Evolutionary conservation across 2,329 filamentous ascomycete species (phyloP).

Genomic region (Alternaria novae-zelandiae): DNA sequence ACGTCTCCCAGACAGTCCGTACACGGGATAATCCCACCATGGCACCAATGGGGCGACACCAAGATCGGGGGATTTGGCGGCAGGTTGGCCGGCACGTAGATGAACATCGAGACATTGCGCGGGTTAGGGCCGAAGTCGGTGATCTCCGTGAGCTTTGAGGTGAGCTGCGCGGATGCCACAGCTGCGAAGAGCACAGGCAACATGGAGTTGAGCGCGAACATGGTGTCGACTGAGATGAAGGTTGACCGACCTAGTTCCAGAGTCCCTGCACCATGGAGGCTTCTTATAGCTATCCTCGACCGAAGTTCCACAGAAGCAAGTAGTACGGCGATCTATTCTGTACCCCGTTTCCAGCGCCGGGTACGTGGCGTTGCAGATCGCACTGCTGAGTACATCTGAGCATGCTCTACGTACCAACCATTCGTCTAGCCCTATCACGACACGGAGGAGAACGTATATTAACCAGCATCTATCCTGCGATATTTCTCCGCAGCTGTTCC

Average conservation of each 20-base stretch:
- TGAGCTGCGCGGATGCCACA: slow-evolving; percentile 28
- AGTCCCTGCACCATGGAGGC: neutral
- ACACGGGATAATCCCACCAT: slow-evolving; percentile 15
- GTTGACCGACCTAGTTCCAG: neutral
- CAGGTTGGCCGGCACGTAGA: slow-evolving; percentile 42
- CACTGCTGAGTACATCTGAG: neutral
- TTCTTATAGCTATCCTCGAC: slow-evolving; percentile 2
- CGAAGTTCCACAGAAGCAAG: neutral
- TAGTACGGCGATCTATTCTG: slow-evolving; percentile 7
- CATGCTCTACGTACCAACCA: neutral
- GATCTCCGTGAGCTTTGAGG: slow-evolving; percentile 36
- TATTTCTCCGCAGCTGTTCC: neutral
- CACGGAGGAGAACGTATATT: slow-evolving; percentile 27
- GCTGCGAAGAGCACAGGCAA: slow-evolving; percentile 20
- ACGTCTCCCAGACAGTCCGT: neutral
- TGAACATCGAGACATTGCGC: slow-evolving; percentile 41
- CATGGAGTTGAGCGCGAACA: slow-evolving; percentile 4
- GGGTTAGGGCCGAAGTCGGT: slow-evolving; percentile 42
- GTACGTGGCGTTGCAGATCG: neutral
- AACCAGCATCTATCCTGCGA: slow-evolving; percentile 55
- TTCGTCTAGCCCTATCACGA: slow-evolving; percentile 3
- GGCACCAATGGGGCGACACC: slow-evolving; percentile 44
- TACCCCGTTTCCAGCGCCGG: slow-evolving; percentile 1
- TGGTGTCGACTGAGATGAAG: slow-evolving; percentile 1
- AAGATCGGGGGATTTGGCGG: slow-evolving; percentile 38